Evolutionary conservation across 371 early-diverging fungal genomes (phyloP).

Genomic region (Coemansia sp.): DNA sequence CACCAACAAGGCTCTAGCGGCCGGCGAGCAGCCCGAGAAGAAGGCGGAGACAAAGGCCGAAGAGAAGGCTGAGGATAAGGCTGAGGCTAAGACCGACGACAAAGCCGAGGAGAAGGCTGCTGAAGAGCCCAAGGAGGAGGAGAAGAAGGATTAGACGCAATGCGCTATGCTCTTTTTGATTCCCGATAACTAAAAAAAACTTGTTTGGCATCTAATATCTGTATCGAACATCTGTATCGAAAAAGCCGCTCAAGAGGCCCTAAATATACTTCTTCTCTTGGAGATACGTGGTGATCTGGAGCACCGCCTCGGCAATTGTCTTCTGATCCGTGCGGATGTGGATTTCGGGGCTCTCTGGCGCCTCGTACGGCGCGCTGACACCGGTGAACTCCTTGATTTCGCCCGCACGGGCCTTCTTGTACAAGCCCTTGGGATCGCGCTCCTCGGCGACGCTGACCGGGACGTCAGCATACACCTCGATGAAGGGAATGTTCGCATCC

Average conservation of each 20-base stretch:
- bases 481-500: slow-evolving; percentile 37
- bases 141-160: slow-evolving; percentile 41
- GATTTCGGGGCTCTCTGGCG: slow-evolving; percentile 79
- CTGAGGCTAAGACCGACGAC: slow-evolving; percentile 27
- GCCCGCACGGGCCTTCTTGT: slow-evolving; percentile 92
- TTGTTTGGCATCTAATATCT: neutral
- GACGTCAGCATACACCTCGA: slow-evolving; percentile 78
- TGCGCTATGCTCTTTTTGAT: slow-evolving; percentile 12
- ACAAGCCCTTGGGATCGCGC: slow-evolving; percentile 94
- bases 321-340: slow-evolving; percentile 77
- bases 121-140: slow-evolving; percentile 17
- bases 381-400: slow-evolving; percentile 94
- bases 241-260: neutral
- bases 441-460: slow-evolving; percentile 85
- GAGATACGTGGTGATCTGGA: slow-evolving; percentile 36
- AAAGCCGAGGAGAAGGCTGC: slow-evolving; percentile 38
- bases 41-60: slow-evolving; percentile 26
- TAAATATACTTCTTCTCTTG: slow-evolving; percentile 18
- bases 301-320: slow-evolving; percentile 56
- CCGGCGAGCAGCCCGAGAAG: slow-evolving; percentile 22
- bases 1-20: slow-evolving; percentile 43
- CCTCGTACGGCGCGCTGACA: slow-evolving; percentile 91
- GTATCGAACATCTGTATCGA: neutral
- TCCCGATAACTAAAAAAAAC: neutral
- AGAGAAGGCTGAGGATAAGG: slow-evolving; percentile 23